Evolutionary conservation across 129 eudicot species (phyloP).

Genomic region (Lactuca sativa): DNA sequence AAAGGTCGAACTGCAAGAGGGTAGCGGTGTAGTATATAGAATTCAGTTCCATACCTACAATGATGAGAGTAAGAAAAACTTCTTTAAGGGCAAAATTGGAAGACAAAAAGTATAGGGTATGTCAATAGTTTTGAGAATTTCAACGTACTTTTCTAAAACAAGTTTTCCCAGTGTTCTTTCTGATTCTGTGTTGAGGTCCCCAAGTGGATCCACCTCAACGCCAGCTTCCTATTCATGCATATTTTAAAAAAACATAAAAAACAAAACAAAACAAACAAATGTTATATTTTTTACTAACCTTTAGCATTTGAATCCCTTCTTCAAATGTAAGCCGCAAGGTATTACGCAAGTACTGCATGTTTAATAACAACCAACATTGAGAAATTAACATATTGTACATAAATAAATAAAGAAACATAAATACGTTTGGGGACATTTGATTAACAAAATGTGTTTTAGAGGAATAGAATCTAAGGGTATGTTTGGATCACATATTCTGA

Average conservation of each 20-base stretch:
- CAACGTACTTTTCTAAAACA: constrained; percentile 66
- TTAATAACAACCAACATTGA: constrained; percentile 13
- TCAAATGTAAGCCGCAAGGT: constrained; percentile 77
- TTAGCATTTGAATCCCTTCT: constrained; percentile 89
- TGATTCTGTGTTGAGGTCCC: constrained; percentile 88
- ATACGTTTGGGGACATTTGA: not conserved
- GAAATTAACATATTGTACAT: too few species aligned
- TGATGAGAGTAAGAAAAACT: not conserved
- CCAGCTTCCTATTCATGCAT: constrained; percentile 75
- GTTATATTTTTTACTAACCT: constrained; percentile 42
- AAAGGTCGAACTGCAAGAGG: constrained; percentile 86
- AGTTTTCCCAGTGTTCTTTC: constrained; percentile 81
- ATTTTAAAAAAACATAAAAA: not conserved
- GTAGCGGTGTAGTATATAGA: constrained; percentile 86
- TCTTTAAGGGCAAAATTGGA: not conserved
- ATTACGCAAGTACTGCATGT: constrained; percentile 67
- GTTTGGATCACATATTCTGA: too few species aligned
- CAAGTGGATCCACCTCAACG: constrained; percentile 79
- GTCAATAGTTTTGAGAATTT: constrained; percentile 2
- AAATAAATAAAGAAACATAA: not conserved
- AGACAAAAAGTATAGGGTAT: not conserved
- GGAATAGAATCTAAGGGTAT: too few species aligned
- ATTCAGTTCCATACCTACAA: constrained; percentile 77
- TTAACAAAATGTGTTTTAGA: too few species aligned
- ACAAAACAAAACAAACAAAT: not conserved